Evolutionary conservation across 179 eudicot species (phyloP).

Genomic region (Heliamphora ciliata): DNA sequence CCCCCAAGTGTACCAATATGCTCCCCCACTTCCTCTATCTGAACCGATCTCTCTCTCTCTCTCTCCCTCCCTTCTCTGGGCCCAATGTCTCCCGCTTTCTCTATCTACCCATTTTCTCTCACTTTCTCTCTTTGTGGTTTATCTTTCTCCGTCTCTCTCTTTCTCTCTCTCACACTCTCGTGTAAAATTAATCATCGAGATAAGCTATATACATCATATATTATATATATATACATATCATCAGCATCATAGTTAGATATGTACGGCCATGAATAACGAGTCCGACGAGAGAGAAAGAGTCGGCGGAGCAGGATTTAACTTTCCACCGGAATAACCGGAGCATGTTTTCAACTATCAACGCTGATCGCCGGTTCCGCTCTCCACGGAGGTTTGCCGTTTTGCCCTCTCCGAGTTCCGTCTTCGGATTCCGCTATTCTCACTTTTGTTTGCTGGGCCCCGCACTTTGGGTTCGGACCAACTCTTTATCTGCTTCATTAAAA

Average conservation of each 20-base stretch:
- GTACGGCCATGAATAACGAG: neutral
- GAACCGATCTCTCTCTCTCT: neutral
- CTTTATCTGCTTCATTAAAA: too few species aligned
- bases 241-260: too few species aligned
- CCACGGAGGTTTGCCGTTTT: neutral
- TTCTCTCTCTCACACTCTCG: constrained; percentile 4
- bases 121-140: too few species aligned
- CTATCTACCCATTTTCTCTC: neutral
- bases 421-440: too few species aligned
- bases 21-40: neutral
- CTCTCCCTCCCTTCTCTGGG: neutral
- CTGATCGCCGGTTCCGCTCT: neutral
- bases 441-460: too few species aligned
- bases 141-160: neutral
- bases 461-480: too few species aligned
- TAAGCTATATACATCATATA: too few species aligned
- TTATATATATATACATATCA: too few species aligned
- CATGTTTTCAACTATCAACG: neutral
- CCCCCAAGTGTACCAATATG: neutral
- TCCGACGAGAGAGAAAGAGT: constrained; percentile 6
- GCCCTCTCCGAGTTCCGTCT: neutral
- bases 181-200: too few species aligned
- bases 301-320: neutral
- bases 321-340: neutral
- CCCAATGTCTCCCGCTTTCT: neutral